phyloP scores from a whole-genome alignment of 768 basidiomycete species.

The Tricholoma flavovirens region DNA sequence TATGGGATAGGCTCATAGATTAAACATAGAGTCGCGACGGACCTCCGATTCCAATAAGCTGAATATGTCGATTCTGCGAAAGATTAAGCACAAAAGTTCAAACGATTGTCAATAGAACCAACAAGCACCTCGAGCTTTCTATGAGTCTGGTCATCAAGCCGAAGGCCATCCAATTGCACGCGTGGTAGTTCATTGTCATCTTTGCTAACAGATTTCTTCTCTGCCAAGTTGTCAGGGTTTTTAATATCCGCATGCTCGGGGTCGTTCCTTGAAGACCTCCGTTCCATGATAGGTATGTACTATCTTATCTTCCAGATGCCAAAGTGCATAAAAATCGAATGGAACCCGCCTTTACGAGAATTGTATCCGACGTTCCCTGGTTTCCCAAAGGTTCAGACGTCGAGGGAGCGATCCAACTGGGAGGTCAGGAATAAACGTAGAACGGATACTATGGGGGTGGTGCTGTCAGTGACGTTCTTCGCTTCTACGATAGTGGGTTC shows the following conservation, averaged over 20 bases:
- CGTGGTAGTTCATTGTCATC: slow-evolving; percentile 8
- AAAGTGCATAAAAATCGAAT: not conserved
- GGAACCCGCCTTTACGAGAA: not conserved
- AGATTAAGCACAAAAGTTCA: not conserved
- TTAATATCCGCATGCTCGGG: not conserved
- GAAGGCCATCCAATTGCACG: slow-evolving; percentile 10
- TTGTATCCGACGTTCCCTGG: not conserved
- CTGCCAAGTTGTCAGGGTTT: not conserved
- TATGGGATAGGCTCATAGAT: not conserved
- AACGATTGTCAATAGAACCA: not conserved
- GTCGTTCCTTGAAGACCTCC: slow-evolving; percentile 1
- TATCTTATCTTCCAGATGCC: not conserved
- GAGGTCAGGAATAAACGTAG: not conserved
- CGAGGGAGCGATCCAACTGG: not conserved
- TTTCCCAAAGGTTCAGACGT: not conserved
- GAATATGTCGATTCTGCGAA: slow-evolving; percentile 42
- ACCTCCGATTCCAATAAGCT: slow-evolving; percentile 49
- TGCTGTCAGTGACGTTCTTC: no score
- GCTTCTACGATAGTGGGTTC: not conserved
- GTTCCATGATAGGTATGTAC: slow-evolving; percentile 7
- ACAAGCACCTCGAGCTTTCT: slow-evolving; percentile 32
- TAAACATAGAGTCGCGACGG: slow-evolving; percentile 1
- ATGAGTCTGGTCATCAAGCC: slow-evolving; percentile 29
- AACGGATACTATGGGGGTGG: not conserved
- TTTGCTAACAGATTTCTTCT: not conserved